These are phyloP conservation scores for Clavulina sp. DNA, from an alignment of 768 basidiomycete species.

Conservation along the genomic window DNA sequence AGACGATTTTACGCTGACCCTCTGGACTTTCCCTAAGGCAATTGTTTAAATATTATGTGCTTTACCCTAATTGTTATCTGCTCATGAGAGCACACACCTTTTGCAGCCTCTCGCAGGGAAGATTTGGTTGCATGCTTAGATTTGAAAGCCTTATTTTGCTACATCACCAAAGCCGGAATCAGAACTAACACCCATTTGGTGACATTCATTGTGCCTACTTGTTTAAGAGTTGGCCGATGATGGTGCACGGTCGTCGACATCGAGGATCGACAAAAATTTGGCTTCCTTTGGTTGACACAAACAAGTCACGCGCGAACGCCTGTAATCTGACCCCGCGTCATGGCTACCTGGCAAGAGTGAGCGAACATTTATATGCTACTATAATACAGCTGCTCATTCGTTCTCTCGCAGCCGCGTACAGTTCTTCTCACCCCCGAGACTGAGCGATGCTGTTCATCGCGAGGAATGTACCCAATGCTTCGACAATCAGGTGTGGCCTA, in stretches of 20 bases:
- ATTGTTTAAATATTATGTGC: not conserved
- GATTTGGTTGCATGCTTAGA: slow-evolving; percentile 80
- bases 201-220: slow-evolving; percentile 26
- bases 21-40: slow-evolving; percentile 25
- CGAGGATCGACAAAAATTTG: too few relatives aligned
- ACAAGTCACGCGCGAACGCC: too few relatives aligned
- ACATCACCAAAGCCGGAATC: not conserved
- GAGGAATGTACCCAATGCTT: slow-evolving; percentile 98
- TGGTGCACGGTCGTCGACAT: slow-evolving; percentile 36
- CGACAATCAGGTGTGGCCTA: slow-evolving; percentile 56
- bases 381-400: too few relatives aligned
- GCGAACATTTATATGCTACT: too few relatives aligned
- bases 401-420: too few relatives aligned
- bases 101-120: slow-evolving; percentile 63
- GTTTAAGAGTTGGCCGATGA: slow-evolving; percentile 76
- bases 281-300: too few relatives aligned
- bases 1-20: slow-evolving; percentile 36
- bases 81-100: slow-evolving; percentile 32
- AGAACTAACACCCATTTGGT: slow-evolving; percentile 3
- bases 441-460: slow-evolving; percentile 60
- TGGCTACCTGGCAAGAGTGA: too few relatives aligned
- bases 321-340: too few relatives aligned
- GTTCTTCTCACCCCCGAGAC: slow-evolving; percentile 41
- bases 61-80: not conserved
- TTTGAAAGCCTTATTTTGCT: slow-evolving; percentile 90